Evolutionary conservation across 2,329 filamentous ascomycete genomes (phyloP), one percentile per base, ranked within the genome.

Genomic region (Aspergillus nomiae): DNA sequence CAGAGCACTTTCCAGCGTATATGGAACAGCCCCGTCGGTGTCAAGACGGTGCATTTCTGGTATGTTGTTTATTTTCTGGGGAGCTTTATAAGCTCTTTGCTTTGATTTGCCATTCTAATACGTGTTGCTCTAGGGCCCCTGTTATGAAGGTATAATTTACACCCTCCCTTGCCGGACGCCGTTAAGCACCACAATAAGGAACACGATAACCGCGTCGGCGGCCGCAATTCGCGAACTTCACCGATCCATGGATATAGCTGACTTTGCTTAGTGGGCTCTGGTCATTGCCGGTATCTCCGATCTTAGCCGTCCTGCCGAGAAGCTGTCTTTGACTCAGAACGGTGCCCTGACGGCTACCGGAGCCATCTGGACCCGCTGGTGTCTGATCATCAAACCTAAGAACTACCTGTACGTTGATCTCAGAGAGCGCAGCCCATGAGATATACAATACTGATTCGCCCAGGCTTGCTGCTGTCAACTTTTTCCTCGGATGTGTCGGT

Each of bases 1-100:
- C 81, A 83, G 77, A 82, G 77, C 67, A 79, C 78, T 58, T 89
- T 95, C 78, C 88, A 90, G 84, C 89, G 89, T 80, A 87, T 96
- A 85, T 93, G 90, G 90, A 88, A 92, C 79, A 92, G 90, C 78
- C 90, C 91, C 66, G 80, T 94, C 68, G 92, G 92, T 58, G 71
- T 94, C 71, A 93, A 93, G 89, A 99, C 95, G 66, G 95, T 99
- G 73, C 95, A 99, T 81, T 99, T 99, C 83, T 99, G 95, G 94
- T 94, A 83, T 51, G 71, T 61, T 14, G 26, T 58, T 32, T 32
- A 21, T 6, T n/a, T 26, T 32, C 16, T 12, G 19, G 1, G 9
- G 26, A 34, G 2, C 10, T 21, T n/a, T n/a, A n/a, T 51, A 7
- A n/a, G n/a, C 8, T 24, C 10, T 51, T 12, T 34, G 21, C 9